phyloP scores from a whole-genome alignment of 805 yeast species.

The Blastobotrys parvus region DNA sequence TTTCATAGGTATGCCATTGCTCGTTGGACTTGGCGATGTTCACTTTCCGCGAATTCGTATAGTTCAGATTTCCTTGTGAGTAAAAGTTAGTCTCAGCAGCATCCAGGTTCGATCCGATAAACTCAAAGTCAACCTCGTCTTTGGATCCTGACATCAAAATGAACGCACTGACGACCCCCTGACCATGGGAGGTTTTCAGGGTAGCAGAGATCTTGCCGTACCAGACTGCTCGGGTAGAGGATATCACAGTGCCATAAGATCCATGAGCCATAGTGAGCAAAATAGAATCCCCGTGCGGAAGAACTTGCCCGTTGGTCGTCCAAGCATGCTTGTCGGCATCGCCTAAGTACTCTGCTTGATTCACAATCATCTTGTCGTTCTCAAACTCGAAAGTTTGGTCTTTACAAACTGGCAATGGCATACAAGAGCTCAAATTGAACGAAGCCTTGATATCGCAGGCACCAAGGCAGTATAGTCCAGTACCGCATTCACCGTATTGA shows the following conservation, averaged over 20 bases:
- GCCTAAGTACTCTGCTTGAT: conserved; percentile 52
- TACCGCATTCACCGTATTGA: conserved; percentile 72
- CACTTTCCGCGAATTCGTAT: conserved; percentile 45
- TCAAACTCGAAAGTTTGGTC: conserved; percentile 24
- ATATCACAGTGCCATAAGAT: conserved; percentile 71
- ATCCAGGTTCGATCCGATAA: conserved; percentile 64
- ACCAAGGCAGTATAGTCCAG: conserved; percentile 70
- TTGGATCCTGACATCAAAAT: conserved; percentile 75
- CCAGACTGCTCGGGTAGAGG: conserved; percentile 77
- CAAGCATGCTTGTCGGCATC: conserved; percentile 61
- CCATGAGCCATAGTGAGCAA: conserved; percentile 73
- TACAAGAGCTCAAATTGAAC: conserved; percentile 57
- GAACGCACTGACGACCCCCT: conserved; percentile 78
- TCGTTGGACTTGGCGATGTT: conserved; percentile 46
- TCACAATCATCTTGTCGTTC: conserved; percentile 27
- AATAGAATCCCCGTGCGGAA: conserved; percentile 45
- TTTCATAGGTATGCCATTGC: conserved; percentile 62
- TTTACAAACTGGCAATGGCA: conserved; percentile 76
- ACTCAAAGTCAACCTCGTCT: conserved; percentile 88
- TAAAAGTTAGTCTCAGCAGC: conserved; percentile 72
- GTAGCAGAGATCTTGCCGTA: conserved; percentile 71
- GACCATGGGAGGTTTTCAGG: conserved; percentile 63
- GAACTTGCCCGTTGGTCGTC: conserved; percentile 48
- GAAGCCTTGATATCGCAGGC: conserved; percentile 79
- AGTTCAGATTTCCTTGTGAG: conserved; percentile 65